Evolutionary conservation across 1,284 basidiomycete genomes (phyloP).

Genomic region (Inonotus hispidus): DNA sequence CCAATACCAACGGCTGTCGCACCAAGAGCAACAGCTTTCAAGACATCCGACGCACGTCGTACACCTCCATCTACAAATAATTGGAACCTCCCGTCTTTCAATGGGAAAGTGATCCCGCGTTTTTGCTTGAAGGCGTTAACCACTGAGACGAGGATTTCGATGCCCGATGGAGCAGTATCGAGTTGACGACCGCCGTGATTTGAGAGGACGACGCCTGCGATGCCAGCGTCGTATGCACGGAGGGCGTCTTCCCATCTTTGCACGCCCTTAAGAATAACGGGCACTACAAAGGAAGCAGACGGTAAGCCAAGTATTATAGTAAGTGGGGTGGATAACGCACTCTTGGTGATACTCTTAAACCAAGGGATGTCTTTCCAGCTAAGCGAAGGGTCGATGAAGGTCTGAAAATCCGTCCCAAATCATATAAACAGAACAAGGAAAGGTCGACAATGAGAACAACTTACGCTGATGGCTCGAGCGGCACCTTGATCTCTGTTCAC

Average conservation of each 20-base stretch:
- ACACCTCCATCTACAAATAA: conserved; percentile 93
- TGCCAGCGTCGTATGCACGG: conserved; percentile 77
- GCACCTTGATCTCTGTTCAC: conserved; percentile 87
- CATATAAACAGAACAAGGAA: neutral
- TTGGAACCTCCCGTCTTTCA: conserved; percentile 63
- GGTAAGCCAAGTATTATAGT: neutral
- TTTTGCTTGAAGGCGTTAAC: conserved; percentile 67
- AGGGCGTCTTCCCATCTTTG: conserved; percentile 94
- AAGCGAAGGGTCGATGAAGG: conserved; percentile 90
- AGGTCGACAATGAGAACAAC: conserved; percentile 25
- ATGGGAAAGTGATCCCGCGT: conserved; percentile 56
- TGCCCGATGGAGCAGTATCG: conserved; percentile 86
- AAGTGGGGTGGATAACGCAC: conserved; percentile 33
- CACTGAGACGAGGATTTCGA: conserved; percentile 88
- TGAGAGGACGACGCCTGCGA: conserved; percentile 83
- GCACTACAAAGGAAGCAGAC: conserved; percentile 51
- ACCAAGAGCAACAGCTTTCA: conserved; percentile 90
- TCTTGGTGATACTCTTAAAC: conserved; percentile 87
- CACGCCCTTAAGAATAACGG: conserved; percentile 88
- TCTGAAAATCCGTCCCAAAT: conserved; percentile 37
- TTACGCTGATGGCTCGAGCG: conserved; percentile 86
- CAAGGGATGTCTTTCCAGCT: conserved; percentile 85
- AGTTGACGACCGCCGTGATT: conserved; percentile 93
- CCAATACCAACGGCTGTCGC: conserved; percentile 85
- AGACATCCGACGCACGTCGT: conserved; percentile 83